These are phyloP conservation scores for Aspergillus indologenus DNA, from an alignment of 495 filamentous ascomycete species.

Conservation along the genomic window DNA sequence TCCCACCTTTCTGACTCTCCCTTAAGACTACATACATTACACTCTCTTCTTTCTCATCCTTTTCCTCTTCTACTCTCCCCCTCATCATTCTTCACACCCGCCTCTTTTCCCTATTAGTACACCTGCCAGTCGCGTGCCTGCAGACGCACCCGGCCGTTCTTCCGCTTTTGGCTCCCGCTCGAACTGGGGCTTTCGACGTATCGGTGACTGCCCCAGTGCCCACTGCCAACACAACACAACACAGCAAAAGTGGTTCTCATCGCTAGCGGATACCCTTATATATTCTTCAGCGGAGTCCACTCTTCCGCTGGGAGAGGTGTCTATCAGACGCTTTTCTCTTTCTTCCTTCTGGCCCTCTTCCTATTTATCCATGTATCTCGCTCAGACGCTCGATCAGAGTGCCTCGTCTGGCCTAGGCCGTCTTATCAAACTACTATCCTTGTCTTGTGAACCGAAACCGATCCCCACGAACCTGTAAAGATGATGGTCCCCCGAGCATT, in stretches of 20 bases:
- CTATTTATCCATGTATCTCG: constrained; percentile 44
- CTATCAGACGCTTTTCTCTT: constrained; percentile 4
- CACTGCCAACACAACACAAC: constrained; percentile 22
- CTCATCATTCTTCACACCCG: not conserved
- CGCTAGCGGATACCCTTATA: constrained; percentile 2
- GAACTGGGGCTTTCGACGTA: constrained; percentile 8
- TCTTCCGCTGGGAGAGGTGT: constrained; percentile 4
- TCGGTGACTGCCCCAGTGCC: too few species aligned
- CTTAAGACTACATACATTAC: constrained; percentile 1
- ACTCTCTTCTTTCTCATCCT: constrained; percentile 4
- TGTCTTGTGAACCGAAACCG: not conserved
- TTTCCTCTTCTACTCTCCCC: not conserved
- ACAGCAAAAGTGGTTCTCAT: constrained; percentile 4
- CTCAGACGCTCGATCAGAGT: constrained; percentile 46
- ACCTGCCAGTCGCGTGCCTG: constrained; percentile 31
- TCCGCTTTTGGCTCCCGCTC: constrained; percentile 19
- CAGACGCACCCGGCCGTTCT: constrained; percentile 23
- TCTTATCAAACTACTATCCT: constrained; percentile 12
- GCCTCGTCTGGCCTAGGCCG: constrained; percentile 41
- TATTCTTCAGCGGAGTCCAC: constrained; percentile 4
- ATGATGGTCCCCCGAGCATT: constrained; percentile 52
- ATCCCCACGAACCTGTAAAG: constrained; percentile 10
- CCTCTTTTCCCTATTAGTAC: not conserved
- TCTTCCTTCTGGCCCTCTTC: constrained; percentile 10
- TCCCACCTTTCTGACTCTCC: constrained; percentile 6